phyloP scores from a whole-genome alignment of 208 protist genomes.

The Trypanosoma caninum region DNA sequence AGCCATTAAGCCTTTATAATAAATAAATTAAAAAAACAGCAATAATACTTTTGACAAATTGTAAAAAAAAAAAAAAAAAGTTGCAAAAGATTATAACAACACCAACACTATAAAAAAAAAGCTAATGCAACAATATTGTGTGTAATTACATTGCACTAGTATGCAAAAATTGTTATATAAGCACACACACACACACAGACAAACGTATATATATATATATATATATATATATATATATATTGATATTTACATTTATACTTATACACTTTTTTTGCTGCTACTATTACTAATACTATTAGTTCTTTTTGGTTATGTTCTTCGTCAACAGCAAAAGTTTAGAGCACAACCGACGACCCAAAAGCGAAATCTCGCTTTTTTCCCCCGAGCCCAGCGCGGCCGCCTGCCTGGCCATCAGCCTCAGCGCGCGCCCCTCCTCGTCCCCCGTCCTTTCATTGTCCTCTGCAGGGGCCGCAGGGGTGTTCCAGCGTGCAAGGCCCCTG shows the following conservation, averaged over 20 bases:
- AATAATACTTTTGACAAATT: neutral
- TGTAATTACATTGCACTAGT: no score
- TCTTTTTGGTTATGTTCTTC: no score
- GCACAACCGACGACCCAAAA: no score
- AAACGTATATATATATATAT: constrained; percentile 16
- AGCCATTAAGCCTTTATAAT: neutral
- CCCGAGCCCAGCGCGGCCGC: constrained; percentile 22
- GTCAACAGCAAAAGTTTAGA: no score
- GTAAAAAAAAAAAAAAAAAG: constrained; percentile 15
- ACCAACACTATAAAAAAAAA: neutral
- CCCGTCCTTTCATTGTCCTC: neutral
- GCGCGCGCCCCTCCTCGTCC: constrained; percentile 15
- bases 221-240: constrained; percentile 9
- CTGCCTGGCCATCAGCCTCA: constrained; percentile 41
- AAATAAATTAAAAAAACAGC: neutral
- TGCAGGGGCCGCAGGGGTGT: neutral
- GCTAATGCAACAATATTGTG: no score
- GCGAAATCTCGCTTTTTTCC: constrained; percentile 27
- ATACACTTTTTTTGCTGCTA: no score
- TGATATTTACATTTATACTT: neutral
- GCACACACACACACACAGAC: neutral
- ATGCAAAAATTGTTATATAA: neutral
- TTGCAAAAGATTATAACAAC: constrained; percentile 7
- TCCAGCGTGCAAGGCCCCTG: constrained; percentile 9
- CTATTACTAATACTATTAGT: no score